phyloP scores from a whole-genome alignment of 176 grass and related monocot species.

The Echinochloa phyllopogon region DNA sequence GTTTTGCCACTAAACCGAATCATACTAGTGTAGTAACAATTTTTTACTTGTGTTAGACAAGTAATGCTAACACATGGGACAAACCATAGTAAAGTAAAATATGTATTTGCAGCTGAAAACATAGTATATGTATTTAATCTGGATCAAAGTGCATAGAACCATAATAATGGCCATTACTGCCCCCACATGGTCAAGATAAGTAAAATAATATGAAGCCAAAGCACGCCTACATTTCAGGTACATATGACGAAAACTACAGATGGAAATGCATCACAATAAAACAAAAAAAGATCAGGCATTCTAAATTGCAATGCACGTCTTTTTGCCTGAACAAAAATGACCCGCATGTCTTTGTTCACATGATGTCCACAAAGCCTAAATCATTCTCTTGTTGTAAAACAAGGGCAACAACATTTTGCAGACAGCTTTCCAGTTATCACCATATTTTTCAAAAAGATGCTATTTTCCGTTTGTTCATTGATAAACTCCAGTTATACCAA shows the following conservation, averaged over 20 bases:
- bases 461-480: not conserved
- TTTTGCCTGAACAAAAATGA: not conserved
- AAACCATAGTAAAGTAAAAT: constrained; percentile 12
- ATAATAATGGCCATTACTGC: too few relatives aligned
- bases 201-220: not conserved
- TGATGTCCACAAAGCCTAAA: not conserved
- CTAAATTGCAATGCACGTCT: not conserved
- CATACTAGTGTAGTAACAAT: too few relatives aligned
- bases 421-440: not conserved
- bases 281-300: not conserved
- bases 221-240: not conserved
- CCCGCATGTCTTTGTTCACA: not conserved
- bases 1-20: too few relatives aligned
- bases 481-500: not conserved
- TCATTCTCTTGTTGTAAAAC: not conserved
- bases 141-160: too few relatives aligned
- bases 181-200: not conserved
- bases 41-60: not conserved
- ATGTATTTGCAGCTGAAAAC: not conserved
- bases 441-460: not conserved
- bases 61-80: not conserved
- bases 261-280: not conserved
- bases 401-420: too few relatives aligned
- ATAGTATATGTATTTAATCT: not conserved
- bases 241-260: not conserved